A percentile compares a stretch with the other conserved stretches of the same genome.
Evolutionary conservation across 2,329 filamentous ascomycete genomes (phyloP).

Genomic region (Curvularia spicifera): DNA sequence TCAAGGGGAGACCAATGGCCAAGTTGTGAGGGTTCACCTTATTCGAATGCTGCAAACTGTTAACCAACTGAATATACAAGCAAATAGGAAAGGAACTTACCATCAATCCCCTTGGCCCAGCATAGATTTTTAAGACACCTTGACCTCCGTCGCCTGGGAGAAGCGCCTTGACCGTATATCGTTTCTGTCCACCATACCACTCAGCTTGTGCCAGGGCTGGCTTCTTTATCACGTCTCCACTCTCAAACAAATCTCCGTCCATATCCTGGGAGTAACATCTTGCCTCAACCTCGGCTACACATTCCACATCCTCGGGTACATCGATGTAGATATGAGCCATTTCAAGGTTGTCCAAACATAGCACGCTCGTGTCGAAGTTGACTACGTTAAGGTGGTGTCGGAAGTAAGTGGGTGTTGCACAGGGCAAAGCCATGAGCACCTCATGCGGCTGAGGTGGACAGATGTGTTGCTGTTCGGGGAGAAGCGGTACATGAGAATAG

Average conservation of each 20-base stretch:
- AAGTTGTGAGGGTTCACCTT: constrained; percentile 94
- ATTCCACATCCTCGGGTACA: constrained; percentile 88
- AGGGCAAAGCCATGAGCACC: constrained; percentile 83
- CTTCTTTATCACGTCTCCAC: constrained; percentile 83
- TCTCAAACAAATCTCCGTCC: constrained; percentile 94
- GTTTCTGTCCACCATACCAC: constrained; percentile 86
- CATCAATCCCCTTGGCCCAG: constrained; percentile 93
- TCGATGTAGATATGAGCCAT: constrained; percentile 88
- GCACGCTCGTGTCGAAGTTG: constrained; percentile 88
- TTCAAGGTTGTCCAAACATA: constrained; percentile 88
- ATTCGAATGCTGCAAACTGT: constrained; percentile 72
- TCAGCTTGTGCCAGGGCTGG: constrained; percentile 88
- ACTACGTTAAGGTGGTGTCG: constrained; percentile 78
- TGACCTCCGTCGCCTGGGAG: constrained; percentile 91
- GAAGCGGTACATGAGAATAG: constrained; percentile 92
- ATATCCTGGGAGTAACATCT: constrained; percentile 78
- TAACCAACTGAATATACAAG: constrained; percentile 15
- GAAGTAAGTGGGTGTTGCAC: constrained; percentile 87
- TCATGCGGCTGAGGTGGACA: constrained; percentile 87
- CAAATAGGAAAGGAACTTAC: constrained; percentile 37
- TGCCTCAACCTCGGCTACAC: constrained; percentile 90
- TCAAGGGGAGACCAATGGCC: constrained; percentile 85
- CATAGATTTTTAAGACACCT: constrained; percentile 87
- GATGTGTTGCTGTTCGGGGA: constrained; percentile 88
- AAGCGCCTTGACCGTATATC: constrained; percentile 91